Evolutionary conservation across 2,329 filamentous ascomycete genomes (phyloP).

Genomic region (Phialemoniopsis sp.): DNA sequence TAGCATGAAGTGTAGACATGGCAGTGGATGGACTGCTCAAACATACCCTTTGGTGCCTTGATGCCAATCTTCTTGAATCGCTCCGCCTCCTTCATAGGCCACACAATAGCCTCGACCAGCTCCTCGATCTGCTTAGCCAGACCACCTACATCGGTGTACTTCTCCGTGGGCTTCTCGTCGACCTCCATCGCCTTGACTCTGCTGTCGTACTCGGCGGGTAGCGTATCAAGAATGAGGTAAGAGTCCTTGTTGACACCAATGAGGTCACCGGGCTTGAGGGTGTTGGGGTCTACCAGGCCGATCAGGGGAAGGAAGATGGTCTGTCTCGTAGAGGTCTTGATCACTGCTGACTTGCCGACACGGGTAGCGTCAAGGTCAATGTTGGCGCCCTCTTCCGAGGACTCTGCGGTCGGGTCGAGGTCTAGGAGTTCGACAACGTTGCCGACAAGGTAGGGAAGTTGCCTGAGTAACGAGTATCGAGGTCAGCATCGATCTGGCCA

Average conservation of each 20-base stretch:
- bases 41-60: slow-evolving; percentile 93
- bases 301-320: slow-evolving; percentile 98
- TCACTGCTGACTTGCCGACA: slow-evolving; percentile 96
- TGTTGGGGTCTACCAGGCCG: slow-evolving; percentile 91
- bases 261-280: slow-evolving; percentile 90
- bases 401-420: slow-evolving; percentile 92
- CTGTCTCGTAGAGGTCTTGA: slow-evolving; percentile 97
- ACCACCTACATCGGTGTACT: slow-evolving; percentile 96
- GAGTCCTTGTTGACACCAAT: slow-evolving; percentile 99
- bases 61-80: slow-evolving; percentile 99
- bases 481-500: slow-evolving; percentile 10
- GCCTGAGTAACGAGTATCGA: slow-evolving; percentile 48
- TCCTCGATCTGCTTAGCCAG: slow-evolving; percentile 99
- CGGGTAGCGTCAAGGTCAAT: slow-evolving; percentile 96
- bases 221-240: slow-evolving; percentile 92
- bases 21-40: background rate
- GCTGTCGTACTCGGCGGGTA: slow-evolving; percentile 97
- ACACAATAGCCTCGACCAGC: slow-evolving; percentile 95
- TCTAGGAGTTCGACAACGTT: slow-evolving; percentile 98
- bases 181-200: slow-evolving; percentile 99
- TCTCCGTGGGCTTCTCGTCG: slow-evolving; percentile 98
- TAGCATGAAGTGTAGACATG: background rate
- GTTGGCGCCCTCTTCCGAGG: slow-evolving; percentile 95
- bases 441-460: slow-evolving; percentile 96
- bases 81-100: slow-evolving; percentile 99